A percentile compares a stretch with the other conserved stretches of the same genome.
phyloP scores from a whole-genome alignment of 2,329 filamentous ascomycete genomes.

The Pseudopithomyces maydicus region DNA sequence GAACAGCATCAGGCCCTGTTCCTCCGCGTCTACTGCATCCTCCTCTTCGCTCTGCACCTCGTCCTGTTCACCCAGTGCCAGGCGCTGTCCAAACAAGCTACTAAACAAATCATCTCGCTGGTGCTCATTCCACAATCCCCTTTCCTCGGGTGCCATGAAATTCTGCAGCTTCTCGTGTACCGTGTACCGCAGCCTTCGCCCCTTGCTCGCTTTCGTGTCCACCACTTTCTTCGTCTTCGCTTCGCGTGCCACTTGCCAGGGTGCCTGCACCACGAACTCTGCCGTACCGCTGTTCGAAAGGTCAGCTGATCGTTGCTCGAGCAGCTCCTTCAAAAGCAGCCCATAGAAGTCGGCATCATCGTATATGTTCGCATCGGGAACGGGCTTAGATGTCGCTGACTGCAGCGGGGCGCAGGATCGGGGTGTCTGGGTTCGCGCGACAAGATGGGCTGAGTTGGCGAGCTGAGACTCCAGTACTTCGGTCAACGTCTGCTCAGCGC shows the following conservation, averaged over 20 bases:
- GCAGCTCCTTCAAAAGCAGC: conserved; percentile 86
- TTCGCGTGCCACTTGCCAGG: conserved; percentile 71
- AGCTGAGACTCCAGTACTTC: conserved; percentile 72
- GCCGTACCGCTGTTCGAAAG: conserved; percentile 50
- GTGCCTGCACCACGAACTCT: conserved; percentile 51
- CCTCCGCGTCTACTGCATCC: conserved; percentile 41
- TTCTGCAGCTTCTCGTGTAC: conserved; percentile 98
- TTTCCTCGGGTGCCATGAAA: conserved; percentile 93
- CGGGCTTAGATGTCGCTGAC: conserved; percentile 46
- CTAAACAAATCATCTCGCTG: conserved; percentile 70
- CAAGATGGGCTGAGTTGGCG: conserved; percentile 65
- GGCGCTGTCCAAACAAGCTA: conserved; percentile 54
- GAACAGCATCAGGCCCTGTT: conserved; percentile 47
- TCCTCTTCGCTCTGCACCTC: conserved; percentile 42
- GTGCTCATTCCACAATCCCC: conserved; percentile 76
- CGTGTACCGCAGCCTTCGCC: conserved; percentile 89
- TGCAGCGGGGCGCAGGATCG: conserved; percentile 79
- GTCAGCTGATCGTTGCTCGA: conserved; percentile 83
- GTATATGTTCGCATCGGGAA: conserved; percentile 64
- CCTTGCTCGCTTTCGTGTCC: conserved; percentile 94
- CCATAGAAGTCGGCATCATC: conserved; percentile 97
- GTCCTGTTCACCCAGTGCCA: conserved; percentile 51
- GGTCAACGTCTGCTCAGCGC: conserved; percentile 66
- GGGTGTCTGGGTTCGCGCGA: conserved; percentile 71
- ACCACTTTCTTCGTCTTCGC: conserved; percentile 85